Base-by-base conservation (phyloP, 768 basidiomycete species). In the Saitozyma podzolica region DNA sequence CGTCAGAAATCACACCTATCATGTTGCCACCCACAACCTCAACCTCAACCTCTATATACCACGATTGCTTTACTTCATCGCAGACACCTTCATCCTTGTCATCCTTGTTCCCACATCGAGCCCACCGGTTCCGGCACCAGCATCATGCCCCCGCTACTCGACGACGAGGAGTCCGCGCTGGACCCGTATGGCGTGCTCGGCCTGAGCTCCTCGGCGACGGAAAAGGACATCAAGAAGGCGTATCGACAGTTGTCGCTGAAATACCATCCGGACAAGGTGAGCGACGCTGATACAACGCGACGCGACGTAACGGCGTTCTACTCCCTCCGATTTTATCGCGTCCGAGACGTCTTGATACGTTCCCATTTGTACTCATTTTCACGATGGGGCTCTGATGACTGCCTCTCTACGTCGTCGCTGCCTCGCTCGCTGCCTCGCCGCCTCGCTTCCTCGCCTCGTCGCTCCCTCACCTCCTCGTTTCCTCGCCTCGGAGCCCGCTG, bases 211-310 rank as follows among this genome's bases (percentile, higher is more conserved):
- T 66, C 64, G 9, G 73, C 78, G 17, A 71, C 67, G 0, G 76
- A 79, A 41, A 68, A 72, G 50, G 73, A 77, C 13, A 72, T 79
- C 49, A 56, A 66, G 58, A 64, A 58, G 50, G 68, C 76, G 1
- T 79, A 69, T 48, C 58, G 74, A 20, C 71, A 73, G 52, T 50
- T 64, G 29, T 75, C 73, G 40, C 50, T 79, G 42, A 79, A 74
- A 62, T 76, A 69, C 50, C 78, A 79, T 72, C 78, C 78, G 2
- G 78, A 79, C 61, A 64, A 65, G 55, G 69, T 73, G 54, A 64
- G 68, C 66, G 29, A 29, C 29, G 29, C 29, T 29, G 29, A 19
- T 13, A 53, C 13, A 37, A 13, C 16, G 14, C n/a, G 13, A 17
- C 13, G 47, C 6, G 47, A 48, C 20, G 13, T 29, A 5, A 29